Percentiles rank a stretch among this genome's conserved stretches.
phyloP scores from a whole-genome alignment of 2,329 filamentous ascomycete genomes.

The Emmonsia crescens region DNA sequence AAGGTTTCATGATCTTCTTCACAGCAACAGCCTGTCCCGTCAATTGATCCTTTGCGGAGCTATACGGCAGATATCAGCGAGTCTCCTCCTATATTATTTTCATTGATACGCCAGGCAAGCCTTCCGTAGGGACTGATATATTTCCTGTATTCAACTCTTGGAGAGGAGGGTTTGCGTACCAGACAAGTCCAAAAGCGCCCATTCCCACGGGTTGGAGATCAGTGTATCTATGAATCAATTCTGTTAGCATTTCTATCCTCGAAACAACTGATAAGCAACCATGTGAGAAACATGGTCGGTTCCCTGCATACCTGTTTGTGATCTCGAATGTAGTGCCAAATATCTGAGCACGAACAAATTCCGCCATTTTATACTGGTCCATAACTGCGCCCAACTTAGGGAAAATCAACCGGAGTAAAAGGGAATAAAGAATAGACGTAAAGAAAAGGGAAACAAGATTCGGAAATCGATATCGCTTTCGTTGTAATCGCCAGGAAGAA shows the following conservation, averaged over 20 bases:
- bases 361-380: conserved; percentile 63
- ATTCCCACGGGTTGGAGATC: conserved; percentile 98
- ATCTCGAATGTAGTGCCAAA: conserved; percentile 99
- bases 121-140: not conserved
- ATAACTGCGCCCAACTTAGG: conserved; percentile 16
- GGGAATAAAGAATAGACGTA: not conserved
- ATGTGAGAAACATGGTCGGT: not conserved
- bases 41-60: conserved; percentile 95
- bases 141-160: not conserved
- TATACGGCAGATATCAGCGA: conserved; percentile 30
- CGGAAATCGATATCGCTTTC: not conserved
- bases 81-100: not conserved
- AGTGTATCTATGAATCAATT: conserved; percentile 58
- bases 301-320: conserved; percentile 70
- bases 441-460: not conserved
- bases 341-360: conserved; percentile 98
- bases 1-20: conserved; percentile 99
- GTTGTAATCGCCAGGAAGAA: not conserved
- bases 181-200: conserved; percentile 97
- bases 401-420: not conserved
- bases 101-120: not conserved
- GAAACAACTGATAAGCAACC: not conserved
- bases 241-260: not conserved
- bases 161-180: conserved; percentile 47
- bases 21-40: conserved; percentile 94